These are phyloP conservation scores for Tylopilus subfusipes DNA, from an alignment of 768 basidiomycete species.

Conservation along the genomic window DNA sequence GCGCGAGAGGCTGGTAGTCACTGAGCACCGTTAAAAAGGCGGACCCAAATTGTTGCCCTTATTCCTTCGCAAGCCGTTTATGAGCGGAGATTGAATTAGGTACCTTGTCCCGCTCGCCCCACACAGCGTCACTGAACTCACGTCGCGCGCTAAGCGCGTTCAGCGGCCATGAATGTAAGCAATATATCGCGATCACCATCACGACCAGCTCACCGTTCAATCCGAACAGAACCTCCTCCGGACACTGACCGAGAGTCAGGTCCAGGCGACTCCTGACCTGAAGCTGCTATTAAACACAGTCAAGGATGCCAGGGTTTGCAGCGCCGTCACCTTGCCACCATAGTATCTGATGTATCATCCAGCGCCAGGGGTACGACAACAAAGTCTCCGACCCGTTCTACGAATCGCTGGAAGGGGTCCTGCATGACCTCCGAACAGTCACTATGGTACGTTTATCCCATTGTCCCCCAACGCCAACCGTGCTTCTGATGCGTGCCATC, in stretches of 20 bases:
- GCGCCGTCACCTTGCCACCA: conserved; percentile 13
- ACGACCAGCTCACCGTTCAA: conserved; percentile 2
- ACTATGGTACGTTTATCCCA: conserved; percentile 49
- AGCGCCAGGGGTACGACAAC: conserved; percentile 51
- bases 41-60: not conserved
- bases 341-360: conserved; percentile 23
- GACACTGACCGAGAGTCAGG: conserved; percentile 76
- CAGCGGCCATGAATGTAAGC: conserved; percentile 26
- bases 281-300: conserved; percentile 79
- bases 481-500: conserved; percentile 26
- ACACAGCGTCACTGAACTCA: conserved; percentile 29
- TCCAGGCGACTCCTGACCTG: conserved; percentile 67
- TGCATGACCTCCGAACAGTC: conserved; percentile 78
- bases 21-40: too few species aligned
- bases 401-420: conserved; percentile 86
- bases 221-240: conserved; percentile 75
- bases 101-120: conserved; percentile 32
- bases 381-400: conserved; percentile 88
- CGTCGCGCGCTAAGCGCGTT: conserved; percentile 30
- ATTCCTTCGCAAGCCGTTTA: not conserved
- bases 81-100: conserved; percentile 29
- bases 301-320: conserved; percentile 82
- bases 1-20: too few species aligned
- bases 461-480: conserved; percentile 20
- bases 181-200: not conserved